Conservation (phyloP, 805 yeast species). For the Candida glaebosa region DNA sequence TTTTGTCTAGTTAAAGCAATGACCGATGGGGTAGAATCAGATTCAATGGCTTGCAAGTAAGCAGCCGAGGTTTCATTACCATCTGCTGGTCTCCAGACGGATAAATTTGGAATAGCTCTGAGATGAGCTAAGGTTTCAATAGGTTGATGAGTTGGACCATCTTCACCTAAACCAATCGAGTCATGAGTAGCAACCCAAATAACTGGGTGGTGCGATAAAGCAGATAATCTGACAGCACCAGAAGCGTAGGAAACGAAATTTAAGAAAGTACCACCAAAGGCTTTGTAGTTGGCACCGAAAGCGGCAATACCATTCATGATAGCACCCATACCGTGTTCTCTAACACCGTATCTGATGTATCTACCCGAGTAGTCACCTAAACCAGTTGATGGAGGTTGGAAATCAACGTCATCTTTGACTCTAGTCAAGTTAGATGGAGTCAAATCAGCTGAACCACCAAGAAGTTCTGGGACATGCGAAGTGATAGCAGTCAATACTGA, state of each 20-base stretch:
- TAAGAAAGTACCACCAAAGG: constrained; percentile 96
- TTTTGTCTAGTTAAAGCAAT: constrained; percentile 82
- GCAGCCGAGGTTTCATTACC: constrained; percentile 89
- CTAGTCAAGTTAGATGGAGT: constrained; percentile 96
- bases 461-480: constrained; percentile 73
- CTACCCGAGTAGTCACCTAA: constrained; percentile 89
- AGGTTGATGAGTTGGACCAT: constrained; percentile 93
- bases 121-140: constrained; percentile 84
- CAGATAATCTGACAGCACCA: constrained; percentile 84
- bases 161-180: constrained; percentile 89
- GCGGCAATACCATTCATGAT: constrained; percentile 96
- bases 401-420: constrained; percentile 78
- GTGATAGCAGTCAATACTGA: constrained; percentile 61
- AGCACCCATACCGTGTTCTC: constrained; percentile 99
- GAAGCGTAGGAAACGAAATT: constrained; percentile 85
- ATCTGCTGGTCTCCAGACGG: constrained; percentile 92
- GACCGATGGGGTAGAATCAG: constrained; percentile 65
- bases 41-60: constrained; percentile 60
- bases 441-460: constrained; percentile 98
- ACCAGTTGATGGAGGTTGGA: constrained; percentile 81
- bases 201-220: constrained; percentile 78
- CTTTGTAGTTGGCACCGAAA: constrained; percentile 78
- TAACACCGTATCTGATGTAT: constrained; percentile 95
- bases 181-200: constrained; percentile 89
- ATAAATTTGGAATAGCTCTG: constrained; percentile 78